phyloP scores from a whole-genome alignment of 768 basidiomycete genomes.

The Nidularia pulvinata region DNA sequence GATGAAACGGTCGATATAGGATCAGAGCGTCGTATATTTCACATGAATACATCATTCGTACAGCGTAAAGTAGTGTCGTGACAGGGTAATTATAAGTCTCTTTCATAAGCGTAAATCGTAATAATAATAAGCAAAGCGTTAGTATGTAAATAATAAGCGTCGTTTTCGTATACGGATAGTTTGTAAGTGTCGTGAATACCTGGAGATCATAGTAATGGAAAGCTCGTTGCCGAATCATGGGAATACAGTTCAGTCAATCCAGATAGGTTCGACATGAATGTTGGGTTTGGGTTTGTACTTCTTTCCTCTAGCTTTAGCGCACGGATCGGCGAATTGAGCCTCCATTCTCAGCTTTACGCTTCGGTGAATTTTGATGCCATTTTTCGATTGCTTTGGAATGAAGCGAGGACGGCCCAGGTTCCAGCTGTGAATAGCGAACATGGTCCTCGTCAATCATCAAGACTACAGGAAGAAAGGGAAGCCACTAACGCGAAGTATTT shows the following conservation, averaged over 20 bases:
- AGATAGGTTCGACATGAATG: slow-evolving; percentile 16
- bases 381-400: slow-evolving; percentile 39
- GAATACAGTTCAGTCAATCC: background rate
- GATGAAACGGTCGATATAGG: too few species aligned
- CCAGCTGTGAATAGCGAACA: slow-evolving; percentile 11
- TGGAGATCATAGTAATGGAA: too few species aligned
- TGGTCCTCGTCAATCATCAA: background rate
- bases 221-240: background rate
- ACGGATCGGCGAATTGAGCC: slow-evolving; percentile 26
- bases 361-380: slow-evolving; percentile 44
- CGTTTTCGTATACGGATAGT: too few species aligned
- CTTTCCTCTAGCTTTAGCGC: slow-evolving; percentile 7
- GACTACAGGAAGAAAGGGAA: too few species aligned
- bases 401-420: slow-evolving; percentile 35
- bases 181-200: too few species aligned
- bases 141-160: too few species aligned
- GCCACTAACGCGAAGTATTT: background rate
- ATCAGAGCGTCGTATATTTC: too few species aligned
- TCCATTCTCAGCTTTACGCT: slow-evolving; percentile 56
- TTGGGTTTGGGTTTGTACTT: slow-evolving; percentile 37
- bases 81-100: too few species aligned
- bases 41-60: too few species aligned
- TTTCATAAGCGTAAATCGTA: too few species aligned
- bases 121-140: too few species aligned
- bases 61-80: too few species aligned